Conservation (phyloP, 805 yeast species). For the Hanseniaspora nectarophila region DNA sequence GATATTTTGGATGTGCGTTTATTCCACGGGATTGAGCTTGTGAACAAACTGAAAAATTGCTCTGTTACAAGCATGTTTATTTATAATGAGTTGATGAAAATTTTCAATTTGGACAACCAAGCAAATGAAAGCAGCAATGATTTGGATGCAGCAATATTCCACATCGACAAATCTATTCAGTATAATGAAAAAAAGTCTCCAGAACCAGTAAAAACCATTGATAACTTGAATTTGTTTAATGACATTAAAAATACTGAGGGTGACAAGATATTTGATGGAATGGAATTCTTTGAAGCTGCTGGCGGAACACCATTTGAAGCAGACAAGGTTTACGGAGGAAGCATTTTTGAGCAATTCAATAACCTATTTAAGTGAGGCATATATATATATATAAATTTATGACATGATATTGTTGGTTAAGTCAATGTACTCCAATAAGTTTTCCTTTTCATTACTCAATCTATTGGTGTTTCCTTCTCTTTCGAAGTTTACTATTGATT, state of each 20-base stretch:
- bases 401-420: conserved; percentile 18
- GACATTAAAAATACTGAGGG: neutral
- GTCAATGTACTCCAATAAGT: conserved; percentile 24
- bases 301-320: neutral
- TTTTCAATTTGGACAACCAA: neutral
- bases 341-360: conserved; percentile 11
- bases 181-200: neutral
- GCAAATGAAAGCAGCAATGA: neutral
- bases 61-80: conserved; percentile 10
- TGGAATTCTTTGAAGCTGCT: conserved; percentile 4
- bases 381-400: neutral
- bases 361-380: neutral
- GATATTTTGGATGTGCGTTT: conserved; percentile 42
- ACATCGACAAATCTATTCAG: neutral
- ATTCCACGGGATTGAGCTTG: conserved; percentile 17
- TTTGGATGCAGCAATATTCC: neutral
- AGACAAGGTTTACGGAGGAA: neutral
- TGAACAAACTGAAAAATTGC: conserved; percentile 8
- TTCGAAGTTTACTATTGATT: conserved; percentile 26
- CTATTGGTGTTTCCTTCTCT: conserved; percentile 30
- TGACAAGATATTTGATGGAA: neutral
- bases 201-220: neutral
- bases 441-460: conserved; percentile 22
- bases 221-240: neutral
- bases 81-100: conserved; percentile 7